Evolutionary conservation across 768 basidiomycete species (phyloP).

Genomic region (Trametes meyenii): DNA sequence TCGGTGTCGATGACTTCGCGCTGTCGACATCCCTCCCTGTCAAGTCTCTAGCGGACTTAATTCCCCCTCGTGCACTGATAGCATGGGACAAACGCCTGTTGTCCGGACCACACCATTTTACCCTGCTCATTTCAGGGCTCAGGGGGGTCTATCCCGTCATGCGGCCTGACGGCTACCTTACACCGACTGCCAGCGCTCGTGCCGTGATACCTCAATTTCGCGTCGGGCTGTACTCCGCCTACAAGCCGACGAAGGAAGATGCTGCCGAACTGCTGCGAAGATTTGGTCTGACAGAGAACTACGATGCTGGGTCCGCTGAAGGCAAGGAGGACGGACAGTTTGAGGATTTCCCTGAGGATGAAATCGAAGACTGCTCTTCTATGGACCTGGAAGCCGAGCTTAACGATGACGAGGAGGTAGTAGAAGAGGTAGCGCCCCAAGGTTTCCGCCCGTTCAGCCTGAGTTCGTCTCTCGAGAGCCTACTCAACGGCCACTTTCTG

Average conservation of each 20-base stretch:
- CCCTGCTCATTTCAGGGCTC: slow-evolving; percentile 64
- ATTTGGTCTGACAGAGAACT: slow-evolving; percentile 48
- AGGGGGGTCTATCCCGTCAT: slow-evolving; percentile 57
- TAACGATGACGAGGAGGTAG: slow-evolving; percentile 33
- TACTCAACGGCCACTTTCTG: slow-evolving; percentile 60
- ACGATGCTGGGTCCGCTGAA: slow-evolving; percentile 24
- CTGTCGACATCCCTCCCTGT: slow-evolving; percentile 62
- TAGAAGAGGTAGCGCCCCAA: slow-evolving; percentile 34
- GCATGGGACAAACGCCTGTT: slow-evolving; percentile 75
- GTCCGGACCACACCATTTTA: slow-evolving; percentile 57
- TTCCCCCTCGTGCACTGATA: slow-evolving; percentile 66
- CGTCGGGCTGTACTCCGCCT: slow-evolving; percentile 59
- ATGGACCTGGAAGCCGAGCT: slow-evolving; percentile 7
- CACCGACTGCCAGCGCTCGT: slow-evolving; percentile 36
- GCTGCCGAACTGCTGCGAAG: slow-evolving; percentile 51
- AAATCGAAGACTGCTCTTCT: slow-evolving; percentile 21
- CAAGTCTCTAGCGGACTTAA: slow-evolving; percentile 50
- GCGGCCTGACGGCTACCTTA: slow-evolving; percentile 45
- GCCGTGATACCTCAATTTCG: slow-evolving; percentile 51
- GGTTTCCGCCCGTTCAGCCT: slow-evolving; percentile 62
- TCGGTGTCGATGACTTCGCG: slow-evolving; percentile 52
- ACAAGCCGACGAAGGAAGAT: slow-evolving; percentile 60
- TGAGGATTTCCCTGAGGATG: slow-evolving; percentile 33
- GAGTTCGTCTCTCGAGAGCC: slow-evolving; percentile 61
- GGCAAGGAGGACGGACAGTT: background rate